Conservation (phyloP, 2,329 filamentous ascomycete species). For the Uncinocarpus reesii region DNA sequence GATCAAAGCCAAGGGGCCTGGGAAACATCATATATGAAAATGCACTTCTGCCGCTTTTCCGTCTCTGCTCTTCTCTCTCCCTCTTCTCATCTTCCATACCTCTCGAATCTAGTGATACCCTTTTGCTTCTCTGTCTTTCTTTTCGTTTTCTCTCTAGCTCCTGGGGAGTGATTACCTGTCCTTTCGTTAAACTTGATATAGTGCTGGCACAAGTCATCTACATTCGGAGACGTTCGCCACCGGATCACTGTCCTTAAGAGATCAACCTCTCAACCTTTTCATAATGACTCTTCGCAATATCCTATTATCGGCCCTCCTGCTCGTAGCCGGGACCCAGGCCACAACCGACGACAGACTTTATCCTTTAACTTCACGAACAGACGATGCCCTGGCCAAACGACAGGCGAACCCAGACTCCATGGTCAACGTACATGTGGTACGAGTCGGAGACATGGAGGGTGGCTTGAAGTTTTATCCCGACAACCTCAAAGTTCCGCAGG, state of each 20-base stretch:
- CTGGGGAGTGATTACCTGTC: constrained; percentile 6
- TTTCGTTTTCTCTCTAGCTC: constrained; percentile 6
- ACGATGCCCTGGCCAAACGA: neutral
- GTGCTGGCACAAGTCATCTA: constrained; percentile 3
- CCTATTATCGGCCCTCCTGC: constrained; percentile 4
- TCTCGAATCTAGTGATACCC: constrained; percentile 8
- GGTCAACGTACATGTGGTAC: constrained; percentile 50
- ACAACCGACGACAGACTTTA: constrained; percentile 7
- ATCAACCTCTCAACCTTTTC: neutral
- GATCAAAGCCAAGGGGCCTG: constrained; percentile 1
- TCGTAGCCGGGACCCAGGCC: constrained; percentile 7
- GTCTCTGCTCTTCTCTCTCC: neutral
- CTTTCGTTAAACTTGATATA: neutral
- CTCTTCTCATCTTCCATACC: neutral
- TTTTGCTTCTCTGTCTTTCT: neutral
- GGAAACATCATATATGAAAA: constrained; percentile 11
- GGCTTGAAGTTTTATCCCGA: constrained; percentile 55
- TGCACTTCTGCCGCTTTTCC: neutral
- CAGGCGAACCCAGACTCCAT: neutral
- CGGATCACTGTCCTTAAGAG: neutral
- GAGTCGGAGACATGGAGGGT: constrained; percentile 48
- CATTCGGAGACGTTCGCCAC: neutral
- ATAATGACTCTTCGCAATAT: constrained; percentile 10
- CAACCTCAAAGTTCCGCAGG: constrained; percentile 52
- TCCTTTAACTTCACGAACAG: neutral